Base-by-base conservation (phyloP, 495 filamentous ascomycete species). In the Penicillium mononematosum region DNA sequence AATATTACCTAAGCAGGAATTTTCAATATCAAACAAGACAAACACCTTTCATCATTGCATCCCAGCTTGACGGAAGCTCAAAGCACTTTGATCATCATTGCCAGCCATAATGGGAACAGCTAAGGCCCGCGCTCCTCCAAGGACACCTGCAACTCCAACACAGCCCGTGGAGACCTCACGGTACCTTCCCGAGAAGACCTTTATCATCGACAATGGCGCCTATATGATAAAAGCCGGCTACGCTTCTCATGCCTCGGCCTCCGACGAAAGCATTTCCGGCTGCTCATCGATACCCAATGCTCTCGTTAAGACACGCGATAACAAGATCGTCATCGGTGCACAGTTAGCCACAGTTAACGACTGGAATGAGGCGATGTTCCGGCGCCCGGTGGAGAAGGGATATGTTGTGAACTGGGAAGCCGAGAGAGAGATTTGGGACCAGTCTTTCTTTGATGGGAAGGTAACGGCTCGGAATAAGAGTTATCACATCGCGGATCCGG, bases 371-470 rank as follows among this genome's bases (percentile, higher is more conserved):
- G 85, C 94, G 57, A 79, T 80, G 14, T 96, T 96, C 63, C 84
- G 92, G 36, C 83, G 94, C 12, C 94, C 94, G 0, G 88, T 98
- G 20, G 94, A 99, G 75, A 96, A 94, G 72, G 94, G 94, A 29
- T 97, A 88, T 68, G 78, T 96, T 38, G 91, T 96, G 46, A 98
- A 96, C 65, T 99, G 94, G 94, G 95, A 98, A 69, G 88, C 87
- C 0, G 85, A 99, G 77, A 92, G 88, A 70, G 92, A 94, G 61
- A 92, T 98, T 10, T 99, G 94, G 94, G 92, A 97, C 62, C 84
- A 85, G 62, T 83, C 89, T 31, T 96, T 98, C 70, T 85, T 96
- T 61, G 87, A 91, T 59, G 79, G 86, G 43, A 87, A 85, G 59
- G 58, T 57, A 4, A 86, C 85, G 32, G 80, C 77, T 43, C 81